These are phyloP conservation scores for Entoloma clypeatum DNA, from an alignment of 1,284 basidiomycete species.

Conservation along the genomic window DNA sequence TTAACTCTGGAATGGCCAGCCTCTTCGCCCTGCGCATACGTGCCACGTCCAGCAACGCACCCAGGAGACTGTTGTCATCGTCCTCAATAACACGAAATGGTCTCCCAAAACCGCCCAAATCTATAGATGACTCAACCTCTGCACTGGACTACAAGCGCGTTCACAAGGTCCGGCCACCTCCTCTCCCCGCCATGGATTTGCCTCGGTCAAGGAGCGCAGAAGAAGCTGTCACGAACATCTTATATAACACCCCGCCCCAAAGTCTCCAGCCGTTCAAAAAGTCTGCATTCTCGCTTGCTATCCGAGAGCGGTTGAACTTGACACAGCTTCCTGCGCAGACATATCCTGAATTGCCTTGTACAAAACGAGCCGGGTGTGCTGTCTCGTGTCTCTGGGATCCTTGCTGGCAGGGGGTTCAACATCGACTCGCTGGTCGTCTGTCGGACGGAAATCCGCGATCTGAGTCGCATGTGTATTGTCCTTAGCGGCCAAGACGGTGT, in stretches of 20 bases:
- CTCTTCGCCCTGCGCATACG: conserved; percentile 18
- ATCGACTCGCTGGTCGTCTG: conserved; percentile 99
- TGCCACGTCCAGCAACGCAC: conserved; percentile 20
- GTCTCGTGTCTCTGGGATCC: conserved; percentile 94
- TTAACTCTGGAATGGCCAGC: no score
- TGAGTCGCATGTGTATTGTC: conserved; percentile 98
- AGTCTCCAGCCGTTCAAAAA: conserved; percentile 93
- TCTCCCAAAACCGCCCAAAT: conserved; percentile 64
- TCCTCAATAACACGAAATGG: conserved; percentile 32
- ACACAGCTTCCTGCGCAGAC: conserved; percentile 44
- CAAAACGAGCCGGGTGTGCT: conserved; percentile 99
- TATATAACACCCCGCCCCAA: conserved; percentile 95
- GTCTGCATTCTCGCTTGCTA: conserved; percentile 53
- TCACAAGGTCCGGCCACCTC: conserved; percentile 71
- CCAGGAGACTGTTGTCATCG: conserved; percentile 36
- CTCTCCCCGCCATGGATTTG: conserved; percentile 70
- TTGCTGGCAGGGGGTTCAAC: conserved; percentile 98
- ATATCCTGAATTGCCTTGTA: conserved; percentile 96
- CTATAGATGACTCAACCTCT: conserved; percentile 87
- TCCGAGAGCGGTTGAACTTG: conserved; percentile 1
- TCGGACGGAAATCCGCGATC: conserved; percentile 94
- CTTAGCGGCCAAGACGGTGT: conserved; percentile 96
- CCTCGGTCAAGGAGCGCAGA: conserved; percentile 80
- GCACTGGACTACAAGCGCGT: conserved; percentile 90
- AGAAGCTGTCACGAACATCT: conserved; percentile 92